Conservation (phyloP, 106 monocot species). For the Ottelia alismoides region DNA sequence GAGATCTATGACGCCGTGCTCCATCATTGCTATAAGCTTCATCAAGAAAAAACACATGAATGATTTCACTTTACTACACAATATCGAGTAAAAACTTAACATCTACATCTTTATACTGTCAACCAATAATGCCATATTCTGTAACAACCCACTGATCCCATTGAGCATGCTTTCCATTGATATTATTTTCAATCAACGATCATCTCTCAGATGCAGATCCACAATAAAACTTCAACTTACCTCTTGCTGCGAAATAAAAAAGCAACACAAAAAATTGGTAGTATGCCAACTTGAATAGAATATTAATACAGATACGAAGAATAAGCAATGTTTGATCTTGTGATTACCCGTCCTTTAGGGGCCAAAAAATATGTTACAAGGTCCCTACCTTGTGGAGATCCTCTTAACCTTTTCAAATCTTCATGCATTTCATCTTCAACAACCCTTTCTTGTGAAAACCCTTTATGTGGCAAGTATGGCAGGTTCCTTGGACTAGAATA, state of each 20-base stretch:
- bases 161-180: too few relatives aligned
- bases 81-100: too few relatives aligned
- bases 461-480: conserved; percentile 22
- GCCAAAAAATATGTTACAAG: conserved; percentile 13
- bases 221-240: conserved; percentile 91
- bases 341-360: conserved; percentile 6
- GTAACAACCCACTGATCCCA: background rate
- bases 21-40: conserved; percentile 85
- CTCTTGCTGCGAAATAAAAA: conserved; percentile 82
- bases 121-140: background rate
- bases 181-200: too few relatives aligned
- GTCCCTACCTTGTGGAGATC: conserved; percentile 78
- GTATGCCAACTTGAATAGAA: too few relatives aligned
- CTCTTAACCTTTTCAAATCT: conserved; percentile 41
- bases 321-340: conserved; percentile 2
- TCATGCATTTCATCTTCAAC: conserved; percentile 47
- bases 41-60: conserved; percentile 62
- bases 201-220: conserved; percentile 44
- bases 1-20: conserved; percentile 45
- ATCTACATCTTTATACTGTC: background rate
- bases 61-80: conserved; percentile 26
- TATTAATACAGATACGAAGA: background rate
- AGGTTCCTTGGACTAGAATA: background rate
- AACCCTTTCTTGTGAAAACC: conserved; percentile 30
- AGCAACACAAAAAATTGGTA: conserved; percentile 1